Evolutionary conservation across 192 early-diverging fungal genomes (phyloP).

Genomic region (Backusella macrospora): DNA sequence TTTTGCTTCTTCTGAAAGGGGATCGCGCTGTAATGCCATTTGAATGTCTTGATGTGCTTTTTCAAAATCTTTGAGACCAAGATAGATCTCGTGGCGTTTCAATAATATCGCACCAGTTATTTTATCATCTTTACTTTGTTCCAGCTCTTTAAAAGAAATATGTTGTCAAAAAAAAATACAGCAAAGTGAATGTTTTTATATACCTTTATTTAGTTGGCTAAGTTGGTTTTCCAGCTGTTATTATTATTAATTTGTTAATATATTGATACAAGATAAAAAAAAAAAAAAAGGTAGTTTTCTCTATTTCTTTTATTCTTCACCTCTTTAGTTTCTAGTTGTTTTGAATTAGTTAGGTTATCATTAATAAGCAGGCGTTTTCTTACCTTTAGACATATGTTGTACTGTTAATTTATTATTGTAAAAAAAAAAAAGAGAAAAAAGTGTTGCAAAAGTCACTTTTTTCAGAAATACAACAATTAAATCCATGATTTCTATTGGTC

Average conservation of each 20-base stretch:
- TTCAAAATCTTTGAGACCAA: neutral
- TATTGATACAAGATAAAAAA: no score
- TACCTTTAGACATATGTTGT: neutral
- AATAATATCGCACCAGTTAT: slow-evolving; percentile 23
- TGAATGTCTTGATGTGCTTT: slow-evolving; percentile 16
- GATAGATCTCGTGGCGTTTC: slow-evolving; percentile 22
- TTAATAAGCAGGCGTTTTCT: slow-evolving; percentile 3
- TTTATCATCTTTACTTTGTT: slow-evolving; percentile 15
- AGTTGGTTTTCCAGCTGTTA: slow-evolving; percentile 16
- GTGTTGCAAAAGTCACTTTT: neutral
- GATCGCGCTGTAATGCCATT: slow-evolving; percentile 15
- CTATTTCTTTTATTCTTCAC: neutral
- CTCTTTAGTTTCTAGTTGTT: slow-evolving; percentile 9
- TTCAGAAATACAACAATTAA: neutral
- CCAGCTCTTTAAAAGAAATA: slow-evolving; percentile 8
- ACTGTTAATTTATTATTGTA: neutral
- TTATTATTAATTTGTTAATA: no score
- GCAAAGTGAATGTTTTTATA: neutral
- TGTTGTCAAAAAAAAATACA: neutral
- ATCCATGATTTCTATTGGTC: neutral
- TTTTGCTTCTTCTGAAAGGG: slow-evolving; percentile 21
- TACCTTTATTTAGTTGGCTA: slow-evolving; percentile 11
- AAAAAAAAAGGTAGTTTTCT: neutral
- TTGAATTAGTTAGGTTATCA: slow-evolving; percentile 7
- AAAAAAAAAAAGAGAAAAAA: neutral